A percentile compares a stretch with the other conserved stretches of the same genome.
Evolutionary conservation across 106 monocot genomes (phyloP).

Genomic region (Allium cepa): DNA sequence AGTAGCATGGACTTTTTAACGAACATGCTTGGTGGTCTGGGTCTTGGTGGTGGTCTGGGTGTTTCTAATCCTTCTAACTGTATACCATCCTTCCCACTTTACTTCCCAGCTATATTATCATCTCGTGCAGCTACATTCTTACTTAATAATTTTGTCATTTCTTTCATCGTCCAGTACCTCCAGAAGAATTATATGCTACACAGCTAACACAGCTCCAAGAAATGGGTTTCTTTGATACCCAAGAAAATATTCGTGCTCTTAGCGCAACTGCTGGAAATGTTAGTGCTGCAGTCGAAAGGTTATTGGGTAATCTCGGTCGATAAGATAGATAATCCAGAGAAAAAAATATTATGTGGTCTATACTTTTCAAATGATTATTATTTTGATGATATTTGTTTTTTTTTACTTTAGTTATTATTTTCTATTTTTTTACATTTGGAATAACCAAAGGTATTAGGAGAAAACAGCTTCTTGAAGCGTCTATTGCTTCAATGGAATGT

Average conservation of each 20-base stretch:
- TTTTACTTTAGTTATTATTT: not conserved
- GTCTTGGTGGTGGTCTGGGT: conserved; percentile 31
- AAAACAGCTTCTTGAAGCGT: not conserved
- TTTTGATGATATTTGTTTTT: not conserved
- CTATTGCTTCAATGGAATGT: not conserved
- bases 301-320: conserved; percentile 60
- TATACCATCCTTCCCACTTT: not conserved
- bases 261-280: conserved; percentile 85
- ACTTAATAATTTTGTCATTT: not conserved
- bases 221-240: conserved; percentile 96
- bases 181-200: conserved; percentile 82
- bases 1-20: conserved; percentile 46
- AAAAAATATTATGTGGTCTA: not conserved
- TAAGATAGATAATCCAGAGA: conserved; percentile 11
- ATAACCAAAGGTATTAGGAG: conserved; percentile 2
- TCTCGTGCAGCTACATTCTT: not conserved
- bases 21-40: conserved; percentile 73
- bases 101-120: not conserved
- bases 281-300: conserved; percentile 86
- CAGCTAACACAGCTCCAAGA: conserved; percentile 92
- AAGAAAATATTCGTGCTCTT: conserved; percentile 85
- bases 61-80: conserved; percentile 38
- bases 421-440: conserved; percentile 9
- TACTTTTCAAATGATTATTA: not conserved
- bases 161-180: conserved; percentile 51